Evolutionary conservation across 257 asterid genomes (phyloP).

Genomic region (Solanum paucissectum): DNA sequence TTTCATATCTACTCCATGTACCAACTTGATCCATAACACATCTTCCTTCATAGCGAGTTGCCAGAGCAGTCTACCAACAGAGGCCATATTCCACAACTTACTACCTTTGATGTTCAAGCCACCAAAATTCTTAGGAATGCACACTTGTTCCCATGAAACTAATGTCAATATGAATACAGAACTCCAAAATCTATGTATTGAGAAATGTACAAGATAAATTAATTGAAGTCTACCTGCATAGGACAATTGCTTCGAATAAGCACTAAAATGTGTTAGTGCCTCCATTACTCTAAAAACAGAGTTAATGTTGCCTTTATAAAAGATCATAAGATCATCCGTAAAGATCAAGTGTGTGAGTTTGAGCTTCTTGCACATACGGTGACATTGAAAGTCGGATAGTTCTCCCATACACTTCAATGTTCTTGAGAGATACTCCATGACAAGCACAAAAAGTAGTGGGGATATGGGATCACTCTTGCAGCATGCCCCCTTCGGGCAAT

Average conservation of each 20-base stretch:
- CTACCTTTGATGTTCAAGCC: neutral
- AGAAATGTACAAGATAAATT: no score
- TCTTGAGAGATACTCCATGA: neutral
- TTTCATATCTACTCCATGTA: neutral
- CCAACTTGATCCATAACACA: no score
- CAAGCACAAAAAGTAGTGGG: neutral
- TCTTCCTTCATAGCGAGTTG: neutral
- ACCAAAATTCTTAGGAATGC: neutral
- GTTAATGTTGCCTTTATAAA: neutral
- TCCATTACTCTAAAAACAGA: neutral
- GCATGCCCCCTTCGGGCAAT: no score
- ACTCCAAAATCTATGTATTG: no score
- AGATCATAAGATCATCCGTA: neutral
- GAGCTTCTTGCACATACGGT: neutral
- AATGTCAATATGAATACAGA: no score
- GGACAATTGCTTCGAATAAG: no score
- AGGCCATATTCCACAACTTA: neutral
- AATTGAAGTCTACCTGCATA: no score
- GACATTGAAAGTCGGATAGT: neutral
- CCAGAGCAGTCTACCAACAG: neutral
- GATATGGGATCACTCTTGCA: neutral
- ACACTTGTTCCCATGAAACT: no score
- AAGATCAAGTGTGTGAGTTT: neutral
- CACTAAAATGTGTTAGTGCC: neutral
- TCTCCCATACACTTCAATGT: neutral